These are phyloP conservation scores for Phytopythium delawarense DNA, from an alignment of 352 stramenopile genomes.

Conservation along the genomic window DNA sequence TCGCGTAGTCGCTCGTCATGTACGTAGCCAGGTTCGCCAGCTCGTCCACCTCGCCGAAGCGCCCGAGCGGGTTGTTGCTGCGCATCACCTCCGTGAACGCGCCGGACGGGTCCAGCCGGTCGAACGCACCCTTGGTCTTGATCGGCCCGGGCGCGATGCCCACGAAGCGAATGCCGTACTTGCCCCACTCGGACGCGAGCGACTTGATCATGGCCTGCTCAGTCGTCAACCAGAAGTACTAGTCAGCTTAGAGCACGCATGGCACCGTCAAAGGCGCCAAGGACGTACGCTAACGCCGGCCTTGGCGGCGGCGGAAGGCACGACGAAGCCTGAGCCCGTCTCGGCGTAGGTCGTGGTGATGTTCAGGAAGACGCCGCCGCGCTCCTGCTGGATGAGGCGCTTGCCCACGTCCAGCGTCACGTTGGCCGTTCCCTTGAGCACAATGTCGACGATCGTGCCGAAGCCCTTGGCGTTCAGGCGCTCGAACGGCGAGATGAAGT, in stretches of 20 bases:
- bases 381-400: slow-evolving; percentile 71
- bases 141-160: slow-evolving; percentile 96
- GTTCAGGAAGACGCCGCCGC: slow-evolving; percentile 92
- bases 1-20: slow-evolving; percentile 77
- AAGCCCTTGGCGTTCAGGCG: slow-evolving; percentile 93
- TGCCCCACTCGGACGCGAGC: slow-evolving; percentile 95
- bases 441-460: slow-evolving; percentile 96
- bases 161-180: slow-evolving; percentile 93
- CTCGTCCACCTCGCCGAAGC: slow-evolving; percentile 74
- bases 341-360: slow-evolving; percentile 96
- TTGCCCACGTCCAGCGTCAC: slow-evolving; percentile 79
- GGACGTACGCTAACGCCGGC: slow-evolving; percentile 82
- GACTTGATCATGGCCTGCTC: slow-evolving; percentile 92
- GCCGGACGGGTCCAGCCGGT: slow-evolving; percentile 68
- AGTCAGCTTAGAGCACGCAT: neutral
- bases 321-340: slow-evolving; percentile 92
- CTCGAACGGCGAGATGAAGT: slow-evolving; percentile 93
- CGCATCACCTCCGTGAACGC: slow-evolving; percentile 62
- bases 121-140: slow-evolving; percentile 81
- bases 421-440: slow-evolving; percentile 83
- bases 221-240: neutral
- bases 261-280: slow-evolving; percentile 12
- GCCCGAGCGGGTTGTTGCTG: slow-evolving; percentile 65
- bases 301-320: slow-evolving; percentile 94
- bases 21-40: slow-evolving; percentile 76